These are phyloP conservation scores for Rhizopogon sp. DNA, from an alignment of 768 basidiomycete species.

Conservation along the genomic window DNA sequence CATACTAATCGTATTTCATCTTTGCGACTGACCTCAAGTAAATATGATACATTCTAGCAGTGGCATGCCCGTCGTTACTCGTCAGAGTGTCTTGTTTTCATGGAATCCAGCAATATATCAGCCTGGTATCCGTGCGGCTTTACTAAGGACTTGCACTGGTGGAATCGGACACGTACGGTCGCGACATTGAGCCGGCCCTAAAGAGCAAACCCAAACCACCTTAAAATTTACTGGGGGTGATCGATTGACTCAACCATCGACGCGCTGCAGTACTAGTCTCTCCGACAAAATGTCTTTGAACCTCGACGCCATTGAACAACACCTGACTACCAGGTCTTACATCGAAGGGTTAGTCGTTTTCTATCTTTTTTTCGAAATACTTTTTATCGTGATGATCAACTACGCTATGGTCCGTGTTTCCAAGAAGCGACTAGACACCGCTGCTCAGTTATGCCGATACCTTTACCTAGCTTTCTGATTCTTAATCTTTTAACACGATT, in stretches of 20 bases:
- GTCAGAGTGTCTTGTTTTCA: too few species aligned
- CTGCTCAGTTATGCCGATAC: conserved; percentile 72
- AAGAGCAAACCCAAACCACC: conserved; percentile 15
- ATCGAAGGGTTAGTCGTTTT: conserved; percentile 77
- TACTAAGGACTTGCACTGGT: too few species aligned
- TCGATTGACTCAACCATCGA: not conserved
- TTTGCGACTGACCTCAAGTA: too few species aligned
- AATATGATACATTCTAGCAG: too few species aligned
- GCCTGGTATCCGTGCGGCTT: too few species aligned
- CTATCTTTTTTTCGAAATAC: not conserved
- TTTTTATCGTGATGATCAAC: conserved; percentile 51
- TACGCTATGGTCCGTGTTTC: conserved; percentile 96
- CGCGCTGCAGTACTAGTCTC: conserved; percentile 2
- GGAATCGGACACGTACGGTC: too few species aligned
- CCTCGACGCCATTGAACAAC: conserved; percentile 72
- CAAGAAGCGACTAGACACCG: conserved; percentile 93
- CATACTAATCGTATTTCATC: too few species aligned
- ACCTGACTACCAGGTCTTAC: conserved; percentile 85
- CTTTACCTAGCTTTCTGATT: conserved; percentile 72
- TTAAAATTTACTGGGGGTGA: conserved; percentile 3
- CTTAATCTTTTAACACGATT: not conserved
- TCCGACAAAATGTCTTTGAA: conserved; percentile 55
- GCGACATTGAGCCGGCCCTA: conserved; percentile 24
- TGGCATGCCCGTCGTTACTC: not conserved
- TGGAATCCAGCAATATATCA: too few species aligned